These are phyloP conservation scores for Stagonosporopsis chrysanthemi DNA, from an alignment of 2,329 filamentous ascomycete genomes.

Conservation along the genomic window DNA sequence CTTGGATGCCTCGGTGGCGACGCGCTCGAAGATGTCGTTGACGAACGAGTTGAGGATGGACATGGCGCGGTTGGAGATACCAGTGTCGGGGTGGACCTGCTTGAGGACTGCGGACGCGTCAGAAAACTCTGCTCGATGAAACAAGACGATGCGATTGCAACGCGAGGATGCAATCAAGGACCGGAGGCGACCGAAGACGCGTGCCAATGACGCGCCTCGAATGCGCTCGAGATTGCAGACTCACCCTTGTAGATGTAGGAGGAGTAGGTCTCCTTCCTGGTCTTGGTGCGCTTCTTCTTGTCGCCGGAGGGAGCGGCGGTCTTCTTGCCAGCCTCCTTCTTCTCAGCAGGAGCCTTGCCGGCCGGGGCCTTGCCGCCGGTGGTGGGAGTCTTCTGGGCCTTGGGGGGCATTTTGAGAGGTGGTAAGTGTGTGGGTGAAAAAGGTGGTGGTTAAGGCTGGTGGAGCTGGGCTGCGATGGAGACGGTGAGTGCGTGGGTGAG, in stretches of 20 bases:
- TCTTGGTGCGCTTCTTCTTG: conserved; percentile 99
- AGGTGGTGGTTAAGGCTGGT: conserved; percentile 24
- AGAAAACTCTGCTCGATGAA: conserved; percentile 18
- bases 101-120: conserved; percentile 77
- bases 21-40: conserved; percentile 99
- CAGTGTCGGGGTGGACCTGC: conserved; percentile 99
- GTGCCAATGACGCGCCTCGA: conserved; percentile 21
- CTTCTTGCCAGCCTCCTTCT: conserved; percentile 99
- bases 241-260: conserved; percentile 99
- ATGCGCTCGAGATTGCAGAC: conserved; percentile 39
- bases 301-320: conserved; percentile 89
- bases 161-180: conserved; percentile 2
- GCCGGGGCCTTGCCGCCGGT: conserved; percentile 90
- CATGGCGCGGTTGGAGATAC: conserved; percentile 99
- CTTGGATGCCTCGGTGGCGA: conserved; percentile 98
- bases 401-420: conserved; percentile 82
- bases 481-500: conserved; percentile 36
- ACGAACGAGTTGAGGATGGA: conserved; percentile 99
- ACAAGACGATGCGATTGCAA: conserved; percentile 48
- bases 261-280: conserved; percentile 99
- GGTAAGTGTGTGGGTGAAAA: conserved; percentile 20
- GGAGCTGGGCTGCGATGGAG: conserved; percentile 32
- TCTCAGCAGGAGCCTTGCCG: conserved; percentile 85
- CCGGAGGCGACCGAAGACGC: conserved; percentile 2
- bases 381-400: conserved; percentile 98